Base-by-base conservation (phyloP, 2,329 filamentous ascomycete genomes). In the Colletotrichum sp. region DNA sequence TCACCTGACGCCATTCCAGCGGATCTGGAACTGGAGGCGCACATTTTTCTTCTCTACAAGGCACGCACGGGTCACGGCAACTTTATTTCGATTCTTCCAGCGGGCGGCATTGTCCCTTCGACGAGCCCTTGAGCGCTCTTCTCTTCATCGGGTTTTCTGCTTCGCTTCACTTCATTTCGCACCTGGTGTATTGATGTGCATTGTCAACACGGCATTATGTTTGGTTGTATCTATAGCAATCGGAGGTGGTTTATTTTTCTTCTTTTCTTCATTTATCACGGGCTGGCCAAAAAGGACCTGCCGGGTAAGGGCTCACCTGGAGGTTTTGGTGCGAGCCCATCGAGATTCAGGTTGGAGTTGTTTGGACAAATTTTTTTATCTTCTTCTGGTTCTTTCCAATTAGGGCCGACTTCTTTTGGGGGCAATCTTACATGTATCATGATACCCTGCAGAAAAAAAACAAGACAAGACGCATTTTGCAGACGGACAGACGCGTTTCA, bases 381-480 rank as follows among this genome's bases (percentile, higher is more conserved):
- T 71, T 70, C 44, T 74, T 74, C 65, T 74, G 39, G 69, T 60
- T 75, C 39, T 60, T 62, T 39, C 44, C 24, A 65, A 32, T 30
- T 32, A 75, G 52, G 57, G 73, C 69, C 57, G 63, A 63, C 63
- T 55, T 74, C 32, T 66, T 74, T 52, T 63, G 36, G 66, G 71
- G 71, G 66, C 70, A 75, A 73, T 74, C 71, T 70, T 70, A 52
- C 64, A 76, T 75, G 72, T 76, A 76, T 75, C 24, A 75, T 74
- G 74, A 76, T 76, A 76, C 74, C 74, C 74, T 76, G 74, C 71
- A 74, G 74, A 70, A 66, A 76, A 72, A 76, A 62, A 68, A 68
- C n/a, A 75, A 76, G 65, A 62, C 48, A 48, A 75, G 65, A 67
- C 48, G 48, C 71, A 66, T 60, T 59, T 59, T 64, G 60, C 44